Conservation (phyloP, 2,329 filamentous ascomycete genomes). For the Zasmidium angulare region DNA sequence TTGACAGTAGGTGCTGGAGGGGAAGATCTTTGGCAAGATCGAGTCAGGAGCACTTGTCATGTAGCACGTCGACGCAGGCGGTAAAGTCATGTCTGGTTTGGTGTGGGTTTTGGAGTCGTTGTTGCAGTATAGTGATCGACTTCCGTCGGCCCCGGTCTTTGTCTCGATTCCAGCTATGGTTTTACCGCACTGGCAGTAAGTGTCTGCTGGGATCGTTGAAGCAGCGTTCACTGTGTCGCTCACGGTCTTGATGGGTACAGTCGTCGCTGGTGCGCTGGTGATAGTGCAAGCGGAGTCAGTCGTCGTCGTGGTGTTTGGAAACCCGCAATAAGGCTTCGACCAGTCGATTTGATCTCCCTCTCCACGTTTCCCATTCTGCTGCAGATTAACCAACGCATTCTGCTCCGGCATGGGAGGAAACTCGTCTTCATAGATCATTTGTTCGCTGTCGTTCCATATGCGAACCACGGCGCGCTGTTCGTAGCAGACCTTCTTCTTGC, state of each 20-base stretch:
- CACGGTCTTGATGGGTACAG: neutral
- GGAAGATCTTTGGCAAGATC: neutral
- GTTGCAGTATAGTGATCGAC: neutral
- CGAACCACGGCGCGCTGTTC: constrained; percentile 7
- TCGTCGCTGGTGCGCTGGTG: neutral
- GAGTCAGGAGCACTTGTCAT: neutral
- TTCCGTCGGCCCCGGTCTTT: neutral
- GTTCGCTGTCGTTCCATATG: constrained; percentile 4
- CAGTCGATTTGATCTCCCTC: neutral
- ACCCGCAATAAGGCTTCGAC: neutral
- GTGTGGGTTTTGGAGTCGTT: neutral
- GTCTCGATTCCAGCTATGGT: neutral
- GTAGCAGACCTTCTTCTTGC: neutral
- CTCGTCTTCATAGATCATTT: constrained; percentile 7
- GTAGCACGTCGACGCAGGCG: neutral
- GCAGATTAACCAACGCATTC: neutral
- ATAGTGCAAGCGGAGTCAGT: neutral
- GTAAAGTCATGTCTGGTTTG: neutral
- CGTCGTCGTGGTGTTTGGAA: neutral
- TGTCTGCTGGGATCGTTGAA: neutral
- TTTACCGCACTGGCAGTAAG: neutral
- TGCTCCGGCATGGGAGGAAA: constrained; percentile 11
- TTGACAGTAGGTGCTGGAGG: neutral
- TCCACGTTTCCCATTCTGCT: neutral
- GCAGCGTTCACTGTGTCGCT: neutral